phyloP scores from a whole-genome alignment of 164 flowering plant genomes.

The Nymphaea colorata region DNA sequence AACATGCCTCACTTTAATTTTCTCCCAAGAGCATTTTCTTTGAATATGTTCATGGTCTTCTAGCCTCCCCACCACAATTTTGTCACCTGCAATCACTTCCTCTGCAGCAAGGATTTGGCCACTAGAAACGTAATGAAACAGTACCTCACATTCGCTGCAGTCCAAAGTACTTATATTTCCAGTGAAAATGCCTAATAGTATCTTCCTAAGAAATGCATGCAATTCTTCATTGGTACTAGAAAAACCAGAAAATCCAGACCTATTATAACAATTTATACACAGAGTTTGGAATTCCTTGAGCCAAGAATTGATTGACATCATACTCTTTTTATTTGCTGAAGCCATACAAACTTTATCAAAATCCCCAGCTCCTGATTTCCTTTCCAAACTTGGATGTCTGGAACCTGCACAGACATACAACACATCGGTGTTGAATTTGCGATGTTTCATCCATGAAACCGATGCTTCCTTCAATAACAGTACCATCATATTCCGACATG shows the following conservation, averaged over 20 bases:
- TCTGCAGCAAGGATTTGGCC: conserved; percentile 19
- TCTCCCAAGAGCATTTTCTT: conserved; percentile 7
- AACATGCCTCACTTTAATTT: conserved; percentile 18
- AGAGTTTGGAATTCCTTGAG: conserved; percentile 34
- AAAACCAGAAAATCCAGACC: conserved; percentile 6
- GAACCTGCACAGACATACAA: conserved; percentile 9
- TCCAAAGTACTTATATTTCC: conserved; percentile 19
- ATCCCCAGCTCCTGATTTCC: conserved; percentile 18
- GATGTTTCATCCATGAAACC: conserved; percentile 24
- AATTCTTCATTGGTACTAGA: conserved; percentile 4
- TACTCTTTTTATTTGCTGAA: conserved; percentile 7
- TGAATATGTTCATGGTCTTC: not conserved
- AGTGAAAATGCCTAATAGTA: conserved; percentile 50
- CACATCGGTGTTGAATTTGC: not conserved
- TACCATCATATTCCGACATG: conserved; percentile 22
- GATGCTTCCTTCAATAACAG: conserved; percentile 29
- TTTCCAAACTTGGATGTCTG: conserved; percentile 12
- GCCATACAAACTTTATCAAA: conserved; percentile 9
- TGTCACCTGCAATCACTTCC: conserved; percentile 11
- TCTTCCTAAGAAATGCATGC: conserved; percentile 24
- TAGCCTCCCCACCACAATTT: conserved; percentile 10
- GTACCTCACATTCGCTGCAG: conserved; percentile 32
- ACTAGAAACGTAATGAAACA: conserved; percentile 60
- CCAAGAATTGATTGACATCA: conserved; percentile 22
- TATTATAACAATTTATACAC: conserved; percentile 7